Evolutionary conservation across 441 rosid genomes (phyloP), one percentile per base, ranked within the genome.

Genomic region (Biscutella laevigata): DNA sequence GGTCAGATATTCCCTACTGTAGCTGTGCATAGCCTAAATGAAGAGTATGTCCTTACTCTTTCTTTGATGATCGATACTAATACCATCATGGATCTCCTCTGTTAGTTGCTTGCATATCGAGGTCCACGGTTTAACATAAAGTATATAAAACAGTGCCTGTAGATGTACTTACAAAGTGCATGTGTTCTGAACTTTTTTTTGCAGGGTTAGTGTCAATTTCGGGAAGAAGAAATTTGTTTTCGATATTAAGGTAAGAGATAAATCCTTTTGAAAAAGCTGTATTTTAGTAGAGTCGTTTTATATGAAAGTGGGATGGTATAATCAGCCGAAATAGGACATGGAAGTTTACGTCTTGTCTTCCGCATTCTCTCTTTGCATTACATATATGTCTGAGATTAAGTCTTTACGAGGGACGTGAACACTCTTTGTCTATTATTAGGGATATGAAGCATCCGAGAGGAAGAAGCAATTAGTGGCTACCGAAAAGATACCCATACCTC

Each of bases 1-100:
- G 83, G 86, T 59, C 72, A 82, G 57, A 67, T 88, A 38, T 83
- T 77, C 69, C 98, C 98, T 28, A 92, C 98, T 6, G 65, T 86
- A 74, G 81, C 91, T 64, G 94, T 92, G 73, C 92, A 92, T 69
- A 92, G 95, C 76, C 95, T 70, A 72, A 79, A 82, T 51, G 95
- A 92, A 72, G 98, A 92, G 96, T 92, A 88, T 61, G 91, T 71
- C 56, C 24, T 43, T 33, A 29, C 36, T 54, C 61, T 57, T 47
- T n/a, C 57, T 37, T 37, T 42, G 15, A 20, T 48, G 45, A 30
- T 39, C 8, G n/a, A 39, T 54, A 16, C 21, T 6, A 5, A 28
- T 36, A 1, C n/a, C 48, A 11, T 32, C 15, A 27, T 16, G 33
- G 29, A 20, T 46, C 43, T 43, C 25, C 39, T 52, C 25, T n/a